Evolutionary conservation across 345 rosid genomes (phyloP).

Genomic region (Xanthoceras sorbifolium): DNA sequence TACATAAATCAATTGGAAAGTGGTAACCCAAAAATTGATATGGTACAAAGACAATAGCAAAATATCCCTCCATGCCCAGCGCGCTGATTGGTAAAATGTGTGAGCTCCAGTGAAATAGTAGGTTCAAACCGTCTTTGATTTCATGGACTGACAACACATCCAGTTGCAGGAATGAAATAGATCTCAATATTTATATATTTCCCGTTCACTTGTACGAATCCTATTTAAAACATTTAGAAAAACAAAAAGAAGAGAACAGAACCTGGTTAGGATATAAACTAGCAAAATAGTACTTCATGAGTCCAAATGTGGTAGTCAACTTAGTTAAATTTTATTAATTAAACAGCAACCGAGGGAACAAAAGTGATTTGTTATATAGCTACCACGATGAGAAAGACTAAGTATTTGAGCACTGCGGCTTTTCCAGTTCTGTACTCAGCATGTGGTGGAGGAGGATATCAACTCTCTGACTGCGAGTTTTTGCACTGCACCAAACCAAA

Average conservation of each 20-base stretch:
- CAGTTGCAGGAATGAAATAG: background rate
- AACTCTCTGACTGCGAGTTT: constrained; percentile 84
- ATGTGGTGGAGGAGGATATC: constrained; percentile 91
- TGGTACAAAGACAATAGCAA: background rate
- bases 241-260: background rate
- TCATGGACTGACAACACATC: background rate
- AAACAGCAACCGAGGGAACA: background rate
- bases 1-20: background rate
- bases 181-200: background rate
- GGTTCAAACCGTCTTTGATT: background rate
- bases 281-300: background rate
- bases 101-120: background rate
- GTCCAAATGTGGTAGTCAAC: background rate
- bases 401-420: constrained; percentile 28
- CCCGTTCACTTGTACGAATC: background rate
- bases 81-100: background rate
- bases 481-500: constrained; percentile 54
- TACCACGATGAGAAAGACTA: constrained; percentile 16
- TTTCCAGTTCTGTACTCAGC: constrained; percentile 64
- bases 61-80: background rate
- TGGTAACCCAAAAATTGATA: background rate
- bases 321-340: background rate
- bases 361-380: background rate
- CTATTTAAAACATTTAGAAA: background rate
- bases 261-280: background rate